Conservation (phyloP, 305 asterid genomes). For the Rubia balearica region DNA sequence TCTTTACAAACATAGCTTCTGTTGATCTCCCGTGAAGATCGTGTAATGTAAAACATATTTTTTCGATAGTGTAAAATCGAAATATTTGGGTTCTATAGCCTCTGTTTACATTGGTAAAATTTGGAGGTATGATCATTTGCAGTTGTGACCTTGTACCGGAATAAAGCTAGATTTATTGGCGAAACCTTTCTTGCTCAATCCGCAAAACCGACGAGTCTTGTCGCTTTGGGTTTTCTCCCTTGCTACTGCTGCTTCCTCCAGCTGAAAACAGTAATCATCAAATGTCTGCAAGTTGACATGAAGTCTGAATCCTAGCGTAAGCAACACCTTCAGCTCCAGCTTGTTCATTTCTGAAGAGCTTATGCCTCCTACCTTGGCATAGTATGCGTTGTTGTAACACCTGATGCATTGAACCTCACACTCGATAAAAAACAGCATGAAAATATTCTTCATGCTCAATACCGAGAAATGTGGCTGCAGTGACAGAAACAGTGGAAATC, state of each 20-base stretch:
- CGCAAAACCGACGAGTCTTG: conserved; percentile 19
- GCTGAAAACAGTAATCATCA: conserved; percentile 24
- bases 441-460: neutral
- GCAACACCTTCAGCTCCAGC: conserved; percentile 35
- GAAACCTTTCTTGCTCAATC: conserved; percentile 15
- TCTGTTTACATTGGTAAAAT: neutral
- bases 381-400: conserved; percentile 37
- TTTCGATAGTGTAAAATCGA: neutral
- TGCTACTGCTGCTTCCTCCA: conserved; percentile 24
- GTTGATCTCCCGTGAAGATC: neutral
- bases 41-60: neutral
- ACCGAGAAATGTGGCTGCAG: too few species aligned
- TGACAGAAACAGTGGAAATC: too few species aligned
- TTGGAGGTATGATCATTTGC: conserved; percentile 13
- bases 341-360: conserved; percentile 34
- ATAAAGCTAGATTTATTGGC: conserved; percentile 4
- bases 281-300: conserved; percentile 28
- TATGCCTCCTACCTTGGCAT: conserved; percentile 41
- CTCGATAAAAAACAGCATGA: neutral
- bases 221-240: conserved; percentile 14
- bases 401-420: conserved; percentile 15
- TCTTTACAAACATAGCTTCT: neutral
- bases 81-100: neutral
- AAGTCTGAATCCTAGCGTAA: conserved; percentile 23
- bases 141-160: conserved; percentile 6